Conservation (phyloP, 192 early-diverging fungal genomes). For the Diversispora eburnea region DNA sequence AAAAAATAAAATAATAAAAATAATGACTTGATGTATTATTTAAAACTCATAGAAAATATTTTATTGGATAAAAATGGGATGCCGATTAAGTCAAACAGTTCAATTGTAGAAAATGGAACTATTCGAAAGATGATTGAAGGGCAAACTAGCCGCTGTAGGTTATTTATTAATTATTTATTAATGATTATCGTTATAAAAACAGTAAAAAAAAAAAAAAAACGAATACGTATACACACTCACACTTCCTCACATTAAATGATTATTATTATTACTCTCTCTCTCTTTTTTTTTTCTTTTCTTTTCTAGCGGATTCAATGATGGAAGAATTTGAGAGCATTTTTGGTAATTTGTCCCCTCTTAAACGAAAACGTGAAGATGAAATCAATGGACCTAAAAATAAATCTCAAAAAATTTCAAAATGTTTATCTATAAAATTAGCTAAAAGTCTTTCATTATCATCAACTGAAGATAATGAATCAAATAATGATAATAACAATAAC, state of each 20-base stretch:
- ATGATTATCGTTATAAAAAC: too few relatives aligned
- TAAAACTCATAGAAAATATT: neutral
- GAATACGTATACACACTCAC: too few relatives aligned
- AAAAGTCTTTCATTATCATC: slow-evolving; percentile 8
- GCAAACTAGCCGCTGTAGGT: too few relatives aligned
- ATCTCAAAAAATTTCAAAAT: slow-evolving; percentile 2
- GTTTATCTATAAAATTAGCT: neutral
- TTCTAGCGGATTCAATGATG: slow-evolving; percentile 1
- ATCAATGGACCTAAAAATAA: slow-evolving; percentile 1
- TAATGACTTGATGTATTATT: neutral
- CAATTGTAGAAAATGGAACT: too few relatives aligned
- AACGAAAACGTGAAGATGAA: slow-evolving; percentile 17
- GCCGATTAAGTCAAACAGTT: neutral
- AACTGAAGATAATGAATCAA: neutral
- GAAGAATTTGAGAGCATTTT: neutral
- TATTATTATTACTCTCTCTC: too few relatives aligned
- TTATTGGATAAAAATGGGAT: slow-evolving; percentile 10
- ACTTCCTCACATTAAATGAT: too few relatives aligned
- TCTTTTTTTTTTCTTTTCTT: neutral
- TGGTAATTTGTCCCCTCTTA: neutral
- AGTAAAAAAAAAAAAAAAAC: too few relatives aligned
- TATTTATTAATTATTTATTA: too few relatives aligned
- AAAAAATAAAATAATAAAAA: too few relatives aligned
- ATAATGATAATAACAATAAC: neutral
- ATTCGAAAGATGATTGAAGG: too few relatives aligned